A percentile compares a stretch with the other conserved stretches of the same genome.
These are phyloP conservation scores for Pelargonium australe DNA, from an alignment of 441 rosid genomes.

Conservation along the genomic window DNA sequence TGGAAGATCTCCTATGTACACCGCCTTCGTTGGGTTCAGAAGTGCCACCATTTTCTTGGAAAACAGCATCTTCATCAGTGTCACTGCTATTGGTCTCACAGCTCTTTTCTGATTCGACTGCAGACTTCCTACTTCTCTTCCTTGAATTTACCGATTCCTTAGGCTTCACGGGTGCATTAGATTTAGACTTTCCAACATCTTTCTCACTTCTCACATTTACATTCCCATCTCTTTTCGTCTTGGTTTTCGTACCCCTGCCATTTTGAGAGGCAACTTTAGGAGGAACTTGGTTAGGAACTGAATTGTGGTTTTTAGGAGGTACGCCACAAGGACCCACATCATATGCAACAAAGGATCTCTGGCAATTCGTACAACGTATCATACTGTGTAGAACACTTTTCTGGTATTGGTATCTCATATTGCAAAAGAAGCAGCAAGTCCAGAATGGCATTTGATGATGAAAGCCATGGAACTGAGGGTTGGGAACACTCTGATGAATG, in stretches of 20 bases:
- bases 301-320: slow-evolving; percentile 25
- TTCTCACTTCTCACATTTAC: slow-evolving; percentile 19
- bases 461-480: slow-evolving; percentile 18
- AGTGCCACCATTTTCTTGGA: slow-evolving; percentile 20
- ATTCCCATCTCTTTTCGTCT: slow-evolving; percentile 20
- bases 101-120: slow-evolving; percentile 24
- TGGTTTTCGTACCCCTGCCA: slow-evolving; percentile 18
- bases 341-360: slow-evolving; percentile 31
- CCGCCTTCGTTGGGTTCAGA: slow-evolving; percentile 16
- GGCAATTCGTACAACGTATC: slow-evolving; percentile 40
- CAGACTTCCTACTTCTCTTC: slow-evolving; percentile 24
- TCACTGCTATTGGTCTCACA: slow-evolving; percentile 19
- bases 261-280: slow-evolving; percentile 25
- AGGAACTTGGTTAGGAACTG: slow-evolving; percentile 31
- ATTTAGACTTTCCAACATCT: slow-evolving; percentile 20
- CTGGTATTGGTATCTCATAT: slow-evolving; percentile 32
- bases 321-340: slow-evolving; percentile 28
- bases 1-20: slow-evolving; percentile 30
- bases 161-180: slow-evolving; percentile 25
- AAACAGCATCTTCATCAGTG: slow-evolving; percentile 8
- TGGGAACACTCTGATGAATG: slow-evolving; percentile 15
- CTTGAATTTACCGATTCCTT: slow-evolving; percentile 16
- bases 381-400: slow-evolving; percentile 23
- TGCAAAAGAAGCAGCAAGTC: slow-evolving; percentile 48
- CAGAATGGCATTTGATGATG: slow-evolving; percentile 34